Conservation (phyloP, 2,329 filamentous ascomycete genomes). For the Aspergillus candidus region DNA sequence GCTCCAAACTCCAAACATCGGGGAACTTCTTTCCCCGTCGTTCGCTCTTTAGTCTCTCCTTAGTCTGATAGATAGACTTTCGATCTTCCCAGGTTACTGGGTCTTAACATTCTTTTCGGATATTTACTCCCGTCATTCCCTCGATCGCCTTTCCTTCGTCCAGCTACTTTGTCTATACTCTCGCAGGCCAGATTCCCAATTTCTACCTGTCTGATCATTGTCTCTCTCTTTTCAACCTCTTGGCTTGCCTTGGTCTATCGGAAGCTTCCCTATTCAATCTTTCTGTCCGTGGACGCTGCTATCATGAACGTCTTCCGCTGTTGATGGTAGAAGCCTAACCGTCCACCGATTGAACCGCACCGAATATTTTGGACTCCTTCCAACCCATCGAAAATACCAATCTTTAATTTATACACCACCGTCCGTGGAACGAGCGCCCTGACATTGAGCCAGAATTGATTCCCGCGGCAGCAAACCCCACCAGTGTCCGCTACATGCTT, state of each 20-base stretch:
- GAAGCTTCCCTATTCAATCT: no score
- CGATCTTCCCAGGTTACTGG: slow-evolving; percentile 6
- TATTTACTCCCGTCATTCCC: slow-evolving; percentile 9
- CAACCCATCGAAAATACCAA: no score
- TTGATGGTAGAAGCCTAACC: no score
- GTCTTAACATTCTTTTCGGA: neutral
- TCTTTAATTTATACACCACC: no score
- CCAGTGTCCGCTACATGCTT: neutral
- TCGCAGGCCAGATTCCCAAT: slow-evolving; percentile 1
- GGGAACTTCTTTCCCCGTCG: slow-evolving; percentile 5
- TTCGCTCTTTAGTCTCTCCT: slow-evolving; percentile 7
- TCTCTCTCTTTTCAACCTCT: neutral
- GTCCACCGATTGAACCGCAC: no score
- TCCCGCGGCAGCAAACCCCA: neutral
- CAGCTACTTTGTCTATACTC: slow-evolving; percentile 4
- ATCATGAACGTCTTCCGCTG: no score
- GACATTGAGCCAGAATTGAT: no score
- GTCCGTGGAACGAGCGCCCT: no score
- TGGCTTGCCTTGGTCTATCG: no score
- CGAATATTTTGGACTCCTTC: no score
- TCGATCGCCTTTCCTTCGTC: slow-evolving; percentile 2
- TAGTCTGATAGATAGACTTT: slow-evolving; percentile 11
- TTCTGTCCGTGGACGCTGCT: no score
- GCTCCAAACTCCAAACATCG: slow-evolving; percentile 9
- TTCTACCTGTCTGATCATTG: neutral